Percentiles rank a stretch among this genome's conserved stretches.
Evolutionary conservation across 192 early-diverging fungal genomes (phyloP).

Genomic region (Borealophlyctis nickersoniae): DNA sequence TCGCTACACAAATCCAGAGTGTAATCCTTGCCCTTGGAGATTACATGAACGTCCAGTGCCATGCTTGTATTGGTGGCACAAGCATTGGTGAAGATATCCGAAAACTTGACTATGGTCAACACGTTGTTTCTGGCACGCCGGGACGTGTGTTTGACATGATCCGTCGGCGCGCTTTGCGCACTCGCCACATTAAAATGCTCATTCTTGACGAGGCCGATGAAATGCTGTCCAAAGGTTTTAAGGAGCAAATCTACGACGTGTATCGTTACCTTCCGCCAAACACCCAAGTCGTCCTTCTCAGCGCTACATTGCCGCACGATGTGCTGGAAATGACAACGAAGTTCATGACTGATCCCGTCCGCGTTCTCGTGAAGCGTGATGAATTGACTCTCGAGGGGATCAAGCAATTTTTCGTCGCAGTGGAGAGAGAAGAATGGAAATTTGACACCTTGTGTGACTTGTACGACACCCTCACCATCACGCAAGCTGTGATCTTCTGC

Average conservation of each 20-base stretch:
- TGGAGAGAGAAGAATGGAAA: conserved; percentile 98
- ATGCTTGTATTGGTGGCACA: conserved; percentile 94
- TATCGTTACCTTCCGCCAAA: conserved; percentile 88
- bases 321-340: conserved; percentile 95
- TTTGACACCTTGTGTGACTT: conserved; percentile 97
- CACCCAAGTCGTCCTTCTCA: conserved; percentile 90
- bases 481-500: conserved; percentile 99
- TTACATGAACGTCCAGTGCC: conserved; percentile 96
- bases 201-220: conserved; percentile 98
- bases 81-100: conserved; percentile 88
- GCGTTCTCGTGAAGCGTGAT: conserved; percentile 97
- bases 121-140: conserved; percentile 93
- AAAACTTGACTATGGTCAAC: conserved; percentile 87
- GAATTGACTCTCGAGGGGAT: conserved; percentile 98
- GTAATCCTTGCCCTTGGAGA: conserved; percentile 91
- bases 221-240: conserved; percentile 90
- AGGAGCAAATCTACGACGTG: conserved; percentile 82
- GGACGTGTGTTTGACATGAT: conserved; percentile 98
- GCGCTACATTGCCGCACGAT: conserved; percentile 91
- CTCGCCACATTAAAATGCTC: conserved; percentile 88
- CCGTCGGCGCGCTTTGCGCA: conserved; percentile 74
- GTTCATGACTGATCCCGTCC: conserved; percentile 95
- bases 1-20: conserved; percentile 92
- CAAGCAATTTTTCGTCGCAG: conserved; percentile 98
- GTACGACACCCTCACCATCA: conserved; percentile 94